Evolutionary conservation across 495 filamentous ascomycete species (phyloP), one percentile per base, ranked within the genome.

Genomic region (Trichoderma parareesei): DNA sequence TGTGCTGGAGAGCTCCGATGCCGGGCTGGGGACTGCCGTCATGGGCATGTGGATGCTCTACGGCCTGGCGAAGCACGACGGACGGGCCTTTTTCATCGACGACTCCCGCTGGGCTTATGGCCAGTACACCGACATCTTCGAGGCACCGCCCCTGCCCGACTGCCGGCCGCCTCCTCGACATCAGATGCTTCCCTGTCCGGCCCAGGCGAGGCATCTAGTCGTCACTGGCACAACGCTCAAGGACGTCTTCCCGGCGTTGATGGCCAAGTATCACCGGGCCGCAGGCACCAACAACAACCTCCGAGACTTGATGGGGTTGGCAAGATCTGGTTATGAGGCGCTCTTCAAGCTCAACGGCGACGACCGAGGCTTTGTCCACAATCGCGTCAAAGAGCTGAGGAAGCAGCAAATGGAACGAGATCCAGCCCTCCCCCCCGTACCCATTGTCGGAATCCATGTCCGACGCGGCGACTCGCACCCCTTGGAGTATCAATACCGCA

Each of bases 91-190:
- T 69, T 91, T 91, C 73, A 75, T 92, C 67, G 87, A 92, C 68
- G 89, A 91, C 70, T 83, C 85, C 6, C 78, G 85, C 65, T 93
- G 90, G 90, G 82, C 86, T 1, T 93, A 91, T 71, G 90, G 90
- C 4, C 76, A 81, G 46, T 92, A 87, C 70, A 80, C 76, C 2
- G 79, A 79, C 62, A 90, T 85, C 70, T 92, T 92, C 73, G 71
- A 77, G n/a, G 74, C 84, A 13, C 84, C 84, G 5, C 83, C 86
- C 1, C 64, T 77, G 7, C 81, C 82, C 4, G 67, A 71, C 13
- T 91, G 89, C 71, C 74, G 76, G 3, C 78, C 84, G 48, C 87
- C 89, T 2, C 87, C 87, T 4, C 73, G 75, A 20, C 77, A 85
- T 55, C 80, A 87, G 67, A 85, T 86, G 67, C 70, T 92, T 0